A percentile compares a stretch with the other conserved stretches of the same genome.
phyloP scores from a whole-genome alignment of 2,329 filamentous ascomycete species.

The Arthrobotrys entomopaga region DNA sequence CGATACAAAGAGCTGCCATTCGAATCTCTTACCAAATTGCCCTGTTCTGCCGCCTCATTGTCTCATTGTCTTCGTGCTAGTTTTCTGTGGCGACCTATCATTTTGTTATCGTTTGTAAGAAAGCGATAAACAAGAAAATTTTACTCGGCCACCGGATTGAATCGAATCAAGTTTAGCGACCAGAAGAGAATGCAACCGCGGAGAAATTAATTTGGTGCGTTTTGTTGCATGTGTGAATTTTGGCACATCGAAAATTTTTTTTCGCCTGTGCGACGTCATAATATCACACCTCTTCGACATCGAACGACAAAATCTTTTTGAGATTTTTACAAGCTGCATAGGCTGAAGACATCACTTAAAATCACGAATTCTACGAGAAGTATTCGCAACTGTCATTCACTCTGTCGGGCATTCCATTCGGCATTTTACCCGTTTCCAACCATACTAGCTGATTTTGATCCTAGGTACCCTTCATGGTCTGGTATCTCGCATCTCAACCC shows the following conservation, averaged over 20 bases:
- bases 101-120: background rate
- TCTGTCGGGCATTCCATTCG: constrained; percentile 28
- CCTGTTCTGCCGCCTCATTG: background rate
- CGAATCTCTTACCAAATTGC: constrained; percentile 28
- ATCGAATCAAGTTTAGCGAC: background rate
- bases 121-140: background rate
- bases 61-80: background rate
- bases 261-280: constrained; percentile 10
- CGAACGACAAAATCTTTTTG: background rate
- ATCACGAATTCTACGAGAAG: constrained; percentile 31
- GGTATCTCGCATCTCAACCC: constrained; percentile 25
- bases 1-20: constrained; percentile 13
- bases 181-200: background rate
- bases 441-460: background rate
- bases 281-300: constrained; percentile 11
- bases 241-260: background rate
- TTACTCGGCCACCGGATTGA: background rate
- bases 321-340: constrained; percentile 50
- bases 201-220: background rate
- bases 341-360: constrained; percentile 1
- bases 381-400: constrained; percentile 20
- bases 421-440: constrained; percentile 34
- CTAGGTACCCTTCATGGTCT: background rate
- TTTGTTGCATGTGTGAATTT: background rate
- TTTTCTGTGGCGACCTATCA: background rate